A percentile compares a stretch with the other conserved stretches of the same genome.
Evolutionary conservation across 1,284 basidiomycete species (phyloP).

Genomic region (Microbotryum intermedium): DNA sequence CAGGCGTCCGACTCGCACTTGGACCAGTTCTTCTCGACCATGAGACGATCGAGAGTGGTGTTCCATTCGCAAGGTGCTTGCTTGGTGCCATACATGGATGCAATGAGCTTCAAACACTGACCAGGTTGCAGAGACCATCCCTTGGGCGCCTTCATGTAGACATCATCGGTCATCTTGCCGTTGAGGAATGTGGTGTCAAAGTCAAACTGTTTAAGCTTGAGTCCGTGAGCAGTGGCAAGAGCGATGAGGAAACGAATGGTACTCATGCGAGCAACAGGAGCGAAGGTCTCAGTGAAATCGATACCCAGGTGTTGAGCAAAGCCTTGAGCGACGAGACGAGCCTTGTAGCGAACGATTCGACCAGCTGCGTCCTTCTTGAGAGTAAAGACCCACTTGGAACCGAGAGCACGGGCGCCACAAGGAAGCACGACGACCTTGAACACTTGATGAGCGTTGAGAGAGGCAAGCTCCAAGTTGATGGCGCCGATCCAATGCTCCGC

Average conservation of each 20-base stretch:
- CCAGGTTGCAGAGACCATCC: constrained; percentile 1
- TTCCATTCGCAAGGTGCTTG: constrained; percentile 1
- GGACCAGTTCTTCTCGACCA: background rate
- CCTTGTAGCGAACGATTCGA: background rate
- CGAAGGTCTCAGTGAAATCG: constrained; percentile 11
- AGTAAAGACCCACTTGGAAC: background rate
- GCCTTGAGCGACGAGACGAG: constrained; percentile 7
- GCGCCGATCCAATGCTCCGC: background rate
- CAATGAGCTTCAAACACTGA: background rate
- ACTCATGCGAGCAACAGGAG: background rate
- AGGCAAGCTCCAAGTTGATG: background rate
- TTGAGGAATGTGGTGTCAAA: constrained; percentile 5
- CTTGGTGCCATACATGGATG: constrained; percentile 2
- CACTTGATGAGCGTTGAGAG: background rate
- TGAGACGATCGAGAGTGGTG: background rate
- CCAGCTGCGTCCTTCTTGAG: background rate
- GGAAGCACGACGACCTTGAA: background rate
- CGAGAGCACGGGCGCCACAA: background rate
- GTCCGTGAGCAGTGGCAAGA: background rate
- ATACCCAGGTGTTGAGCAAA: constrained; percentile 12
- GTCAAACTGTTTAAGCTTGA: constrained; percentile 8
- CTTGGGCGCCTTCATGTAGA: constrained; percentile 9
- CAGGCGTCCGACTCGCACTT: background rate
- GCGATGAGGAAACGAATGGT: constrained; percentile 7
- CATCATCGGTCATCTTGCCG: constrained; percentile 6